Percentiles rank a stretch among this genome's conserved stretches.
These are phyloP conservation scores for Leucosporidium creatinivorum DNA, from an alignment of 768 basidiomycete species.

Conservation along the genomic window DNA sequence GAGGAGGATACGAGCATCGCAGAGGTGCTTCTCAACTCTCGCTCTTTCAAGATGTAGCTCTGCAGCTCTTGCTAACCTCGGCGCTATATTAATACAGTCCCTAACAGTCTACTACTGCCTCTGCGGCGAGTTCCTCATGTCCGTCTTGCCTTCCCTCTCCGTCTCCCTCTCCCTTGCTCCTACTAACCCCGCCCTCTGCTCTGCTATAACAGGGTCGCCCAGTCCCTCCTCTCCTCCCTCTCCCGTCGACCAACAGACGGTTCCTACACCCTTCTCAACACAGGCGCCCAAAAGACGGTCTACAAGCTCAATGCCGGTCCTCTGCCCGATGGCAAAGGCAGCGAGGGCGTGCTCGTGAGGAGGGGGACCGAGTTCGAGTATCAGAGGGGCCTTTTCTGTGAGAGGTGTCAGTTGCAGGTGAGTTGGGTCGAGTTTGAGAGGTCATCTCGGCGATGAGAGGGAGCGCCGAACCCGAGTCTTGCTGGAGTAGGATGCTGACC, in stretches of 20 bases:
- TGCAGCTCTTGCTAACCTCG: not conserved
- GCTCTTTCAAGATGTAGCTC: not conserved
- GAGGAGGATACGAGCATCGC: not conserved
- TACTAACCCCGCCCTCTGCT: not conserved
- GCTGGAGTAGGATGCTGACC: too few species aligned
- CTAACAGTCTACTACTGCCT: conserved; percentile 17
- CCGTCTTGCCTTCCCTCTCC: not conserved
- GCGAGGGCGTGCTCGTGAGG: conserved; percentile 18
- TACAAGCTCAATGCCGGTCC: conserved; percentile 27
- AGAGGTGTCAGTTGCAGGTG: not conserved
- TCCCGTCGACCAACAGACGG: conserved; percentile 20
- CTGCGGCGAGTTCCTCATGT: conserved; percentile 1
- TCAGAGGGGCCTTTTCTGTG: conserved; percentile 10
- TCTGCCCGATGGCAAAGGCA: not conserved
- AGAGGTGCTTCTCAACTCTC: not conserved
- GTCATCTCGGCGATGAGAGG: too few species aligned
- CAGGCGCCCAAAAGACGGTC: not conserved
- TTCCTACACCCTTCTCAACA: conserved; percentile 12
- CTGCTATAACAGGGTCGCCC: conserved; percentile 16
- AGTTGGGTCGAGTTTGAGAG: too few species aligned
- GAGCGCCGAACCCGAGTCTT: too few species aligned
- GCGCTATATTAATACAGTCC: not conserved
- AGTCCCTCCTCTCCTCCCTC: conserved; percentile 10
- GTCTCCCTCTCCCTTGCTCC: not conserved
- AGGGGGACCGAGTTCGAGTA: conserved; percentile 26